phyloP scores from a whole-genome alignment of 2,329 filamentous ascomycete species.

The Apiospora rasikravindrae region DNA sequence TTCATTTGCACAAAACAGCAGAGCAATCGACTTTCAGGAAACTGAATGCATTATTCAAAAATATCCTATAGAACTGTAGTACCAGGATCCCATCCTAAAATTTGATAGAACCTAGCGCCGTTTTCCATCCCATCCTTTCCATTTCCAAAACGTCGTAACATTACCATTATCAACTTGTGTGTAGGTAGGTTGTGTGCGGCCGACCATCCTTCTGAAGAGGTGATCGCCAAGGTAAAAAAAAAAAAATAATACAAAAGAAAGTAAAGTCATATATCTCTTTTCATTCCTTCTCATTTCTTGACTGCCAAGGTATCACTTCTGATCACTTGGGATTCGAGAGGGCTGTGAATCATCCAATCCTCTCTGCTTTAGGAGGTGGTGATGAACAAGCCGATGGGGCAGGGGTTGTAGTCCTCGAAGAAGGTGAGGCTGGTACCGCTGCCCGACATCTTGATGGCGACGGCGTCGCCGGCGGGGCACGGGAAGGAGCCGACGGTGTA shows the following conservation, averaged over 20 bases:
- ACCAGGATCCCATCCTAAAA: background rate
- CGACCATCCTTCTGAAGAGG: background rate
- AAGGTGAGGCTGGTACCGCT: slow-evolving; percentile 60
- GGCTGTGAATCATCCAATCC: too few species aligned
- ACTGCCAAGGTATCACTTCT: too few species aligned
- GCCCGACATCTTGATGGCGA: slow-evolving; percentile 55
- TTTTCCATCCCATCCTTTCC: background rate
- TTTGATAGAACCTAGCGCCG: background rate
- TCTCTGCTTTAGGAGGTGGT: slow-evolving; percentile 35
- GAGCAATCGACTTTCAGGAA: background rate
- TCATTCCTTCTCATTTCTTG: background rate
- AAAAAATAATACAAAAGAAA: slow-evolving; percentile 6
- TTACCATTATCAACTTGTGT: background rate
- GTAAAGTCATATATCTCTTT: background rate
- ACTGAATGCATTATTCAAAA: slow-evolving; percentile 8
- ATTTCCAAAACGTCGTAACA: background rate
- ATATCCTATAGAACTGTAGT: background rate
- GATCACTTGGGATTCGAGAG: background rate
- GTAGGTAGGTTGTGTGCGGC: background rate
- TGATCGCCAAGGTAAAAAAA: background rate
- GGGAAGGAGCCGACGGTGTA: slow-evolving; percentile 58
- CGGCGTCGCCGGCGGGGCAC: slow-evolving; percentile 56
- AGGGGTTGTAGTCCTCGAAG: slow-evolving; percentile 68
- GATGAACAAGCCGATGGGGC: slow-evolving; percentile 48
- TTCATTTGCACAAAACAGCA: background rate